Evolutionary conservation across 495 filamentous ascomycete species (phyloP), one percentile per base, ranked within the genome.

Genomic region (Tirmania nivea): DNA sequence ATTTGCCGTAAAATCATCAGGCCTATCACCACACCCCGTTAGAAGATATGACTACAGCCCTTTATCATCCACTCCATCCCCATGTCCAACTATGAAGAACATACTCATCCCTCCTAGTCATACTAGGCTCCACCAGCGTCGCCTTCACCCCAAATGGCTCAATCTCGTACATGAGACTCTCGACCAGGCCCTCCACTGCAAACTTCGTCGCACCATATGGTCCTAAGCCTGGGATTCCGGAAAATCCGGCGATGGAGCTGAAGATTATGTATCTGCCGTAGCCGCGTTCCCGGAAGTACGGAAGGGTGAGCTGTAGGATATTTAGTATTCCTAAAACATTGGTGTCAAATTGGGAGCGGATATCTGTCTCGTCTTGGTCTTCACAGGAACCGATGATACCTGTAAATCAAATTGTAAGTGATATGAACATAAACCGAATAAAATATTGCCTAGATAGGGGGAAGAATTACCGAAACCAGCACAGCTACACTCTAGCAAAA

Each of bases 311-410:
- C 66, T 94, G 85, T 55, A 95, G 81, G 60, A 97, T 96, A 65
- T 95, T 81, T 56, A 95, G 63, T 0, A 86, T 89, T 52, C 90
- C 90, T 67, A 87, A 86, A 69, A 94, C 92, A 65, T 97, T 97
- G 34, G 87, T 95, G 68, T 89, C 83, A 67, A 96, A 95, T 66
- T 96, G 89, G 63, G 89, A 90, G 56, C 86, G 81, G 57, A 97
- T 80, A 59, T 96, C 89, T 65, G 84, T 80, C 60, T 90, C 85
- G 68, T 93, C 86, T 68, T 96, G 90, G 69, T 95, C 90, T 68
- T 97, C 90, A 68, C 86, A 94, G 2, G 89, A 81, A 34, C 85
- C 89, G 59, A 96, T 93, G 35, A 97, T 85, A 50, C 89, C 90
- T 63, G 35, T 36, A 17, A 19, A 14, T 16, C n/a, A n/a, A 17